Base-by-base conservation (phyloP, 805 yeast genomes). In the Maudiozyma saulgeensis region DNA sequence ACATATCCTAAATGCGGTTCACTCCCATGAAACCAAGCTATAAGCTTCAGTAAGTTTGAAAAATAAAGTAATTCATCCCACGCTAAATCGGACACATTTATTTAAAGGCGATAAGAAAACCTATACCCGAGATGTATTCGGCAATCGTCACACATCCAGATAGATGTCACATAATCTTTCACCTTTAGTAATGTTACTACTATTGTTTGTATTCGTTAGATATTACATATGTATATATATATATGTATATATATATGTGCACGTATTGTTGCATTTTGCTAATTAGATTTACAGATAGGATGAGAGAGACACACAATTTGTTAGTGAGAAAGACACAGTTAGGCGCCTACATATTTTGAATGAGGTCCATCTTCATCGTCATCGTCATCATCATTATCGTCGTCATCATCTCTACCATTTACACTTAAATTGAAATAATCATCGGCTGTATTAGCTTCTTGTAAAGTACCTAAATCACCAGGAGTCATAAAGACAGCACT, bases 401-500 rank as follows among this genome's bases (percentile, higher is more conserved):
- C 74, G 32, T 72, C 77, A 32, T 62, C 71, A 23, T 63, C 69
- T 19, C 59, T 62, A 16, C 72, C 76, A 23, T 53, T 49, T 41
- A 60, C 66, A 41, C 58, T 63, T 52, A 73, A 60, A 39, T 73
- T 72, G 59, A 83, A 76, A 61, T 87, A 91, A 64, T 91, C 97
- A 38, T 87, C 88, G 1, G 79, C 73, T 60, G 86, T 87, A 50
- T 80, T 80, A 38, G 87, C 87, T 64, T 91, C 99, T 65, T 90
- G 97, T 60, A 93, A 74, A 3, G 96, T 83, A n/a, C 98, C 99
- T 54, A 91, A 76, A 66, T 91, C 99, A 39, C 99, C 99, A 0
- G 99, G 99, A 1, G 99, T 91, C 96, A 89, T 91, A 57, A 82
- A 72, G 16, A 85, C 82, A 13, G 80, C 67, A 41, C 62, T 19